Evolutionary conservation across 768 basidiomycete genomes (phyloP), one percentile per base, ranked within the genome.

Genomic region (Phallus indusiatus): DNA sequence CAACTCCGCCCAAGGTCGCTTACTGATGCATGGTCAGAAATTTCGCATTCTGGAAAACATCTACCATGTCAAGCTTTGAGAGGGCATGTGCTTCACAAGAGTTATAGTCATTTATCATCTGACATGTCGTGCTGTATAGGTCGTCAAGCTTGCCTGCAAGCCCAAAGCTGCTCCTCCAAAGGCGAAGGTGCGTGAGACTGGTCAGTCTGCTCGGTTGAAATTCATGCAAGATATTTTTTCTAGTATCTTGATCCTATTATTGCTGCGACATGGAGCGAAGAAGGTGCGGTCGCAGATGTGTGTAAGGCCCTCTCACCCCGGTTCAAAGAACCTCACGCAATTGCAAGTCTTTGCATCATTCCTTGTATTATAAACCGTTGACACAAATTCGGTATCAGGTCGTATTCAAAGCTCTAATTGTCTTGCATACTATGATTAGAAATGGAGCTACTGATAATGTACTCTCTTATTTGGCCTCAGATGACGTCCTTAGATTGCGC

Each of bases 231-330:
- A 17, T 36, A 22, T 56, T 17, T 4, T 48, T 47, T 51, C 21
- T 69, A 97, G 93, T 99, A 98, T 75, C 80, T 99, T 61, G 94
- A 98, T 76, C 85, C 90, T 21, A 93, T 99, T 71, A 87, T 99
- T 64, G 87, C 92, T 56, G 92, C 93, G 33, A 97, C 95, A n/a
- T 97, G 91, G 83, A 86, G 88, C 17, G 90, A 95, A 60, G 95
- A 97, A 67, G 94, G 94, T 24, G 84, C 92, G 48, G 80, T 98
- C 8, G 84, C 88, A 65, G 95, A 98, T 71, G 90, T 98, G 64
- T 91, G 91, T 76, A 89, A 86, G 68, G 88, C 94, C 11, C 79
- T 99, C 42, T 77, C 86, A 1, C 83, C 88, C 17, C 81, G 91
- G 48, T 81, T 99, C 61, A 80, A 89, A 21, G 96, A 99, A 70